Evolutionary conservation across 371 early-diverging fungal genomes (phyloP).

Genomic region (Racocetra persica): DNA sequence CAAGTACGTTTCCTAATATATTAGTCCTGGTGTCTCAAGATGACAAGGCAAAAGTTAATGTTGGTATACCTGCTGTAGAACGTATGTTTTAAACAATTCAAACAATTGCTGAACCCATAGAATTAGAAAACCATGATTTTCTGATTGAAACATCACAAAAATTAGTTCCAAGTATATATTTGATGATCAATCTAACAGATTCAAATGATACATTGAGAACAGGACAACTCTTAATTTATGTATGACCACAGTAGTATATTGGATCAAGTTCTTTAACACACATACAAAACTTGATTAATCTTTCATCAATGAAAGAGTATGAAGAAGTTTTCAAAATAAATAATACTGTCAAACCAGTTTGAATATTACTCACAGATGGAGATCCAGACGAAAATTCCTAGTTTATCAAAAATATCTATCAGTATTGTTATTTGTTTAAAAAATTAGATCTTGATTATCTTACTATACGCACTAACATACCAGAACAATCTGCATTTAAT

Average conservation of each 20-base stretch:
- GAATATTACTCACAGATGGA: neutral
- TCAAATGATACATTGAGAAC: neutral
- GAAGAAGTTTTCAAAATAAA: neutral
- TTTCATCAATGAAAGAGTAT: neutral
- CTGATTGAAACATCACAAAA: neutral
- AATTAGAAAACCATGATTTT: slow-evolving; percentile 10
- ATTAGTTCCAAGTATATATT: neutral
- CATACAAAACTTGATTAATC: neutral
- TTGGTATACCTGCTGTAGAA: neutral
- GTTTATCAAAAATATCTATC: neutral
- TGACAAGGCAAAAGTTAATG: slow-evolving; percentile 1
- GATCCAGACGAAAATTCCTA: neutral
- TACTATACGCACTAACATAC: too few species aligned
- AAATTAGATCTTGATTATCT: too few species aligned
- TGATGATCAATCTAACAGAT: neutral
- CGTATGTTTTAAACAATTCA: too few species aligned
- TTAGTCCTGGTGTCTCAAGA: neutral
- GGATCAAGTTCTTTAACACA: neutral
- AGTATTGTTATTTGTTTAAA: neutral
- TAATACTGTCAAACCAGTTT: neutral
- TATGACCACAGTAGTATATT: neutral
- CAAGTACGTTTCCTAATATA: slow-evolving; percentile 2
- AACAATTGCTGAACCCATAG: neutral
- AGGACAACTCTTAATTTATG: neutral
- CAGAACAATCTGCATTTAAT: too few species aligned